Conservation (phyloP, 2,329 filamentous ascomycete species). For the Colletotrichum sp. region DNA sequence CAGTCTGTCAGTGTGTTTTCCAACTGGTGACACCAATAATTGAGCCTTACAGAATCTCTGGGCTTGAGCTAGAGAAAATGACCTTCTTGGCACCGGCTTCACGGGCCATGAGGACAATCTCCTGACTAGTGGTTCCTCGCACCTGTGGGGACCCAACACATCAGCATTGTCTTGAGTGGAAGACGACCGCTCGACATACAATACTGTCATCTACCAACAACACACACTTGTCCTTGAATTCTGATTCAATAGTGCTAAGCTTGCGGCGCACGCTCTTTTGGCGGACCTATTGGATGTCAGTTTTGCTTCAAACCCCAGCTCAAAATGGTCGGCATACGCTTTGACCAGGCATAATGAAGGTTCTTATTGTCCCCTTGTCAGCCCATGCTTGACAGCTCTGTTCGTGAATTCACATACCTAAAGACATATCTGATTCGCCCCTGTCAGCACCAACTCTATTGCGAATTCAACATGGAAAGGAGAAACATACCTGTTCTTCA, state of each 20-base stretch:
- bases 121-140: slow-evolving; percentile 78
- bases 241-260: slow-evolving; percentile 83
- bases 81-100: slow-evolving; percentile 85
- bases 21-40: slow-evolving; percentile 37
- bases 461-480: too few species aligned
- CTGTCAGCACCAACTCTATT: slow-evolving; percentile 36
- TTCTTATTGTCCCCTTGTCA: slow-evolving; percentile 45
- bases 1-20: background rate
- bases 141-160: slow-evolving; percentile 49
- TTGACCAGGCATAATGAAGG: slow-evolving; percentile 82
- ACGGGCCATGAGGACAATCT: slow-evolving; percentile 72
- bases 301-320: slow-evolving; percentile 26
- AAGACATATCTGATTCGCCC: slow-evolving; percentile 67
- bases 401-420: background rate
- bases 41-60: slow-evolving; percentile 81
- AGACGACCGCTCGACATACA: background rate
- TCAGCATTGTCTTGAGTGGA: background rate
- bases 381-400: background rate
- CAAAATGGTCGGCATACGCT: slow-evolving; percentile 34
- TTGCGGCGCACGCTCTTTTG: slow-evolving; percentile 90
- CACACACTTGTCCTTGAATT: slow-evolving; percentile 83
- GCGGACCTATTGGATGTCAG: slow-evolving; percentile 44
- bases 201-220: slow-evolving; percentile 90
- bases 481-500: slow-evolving; percentile 80
- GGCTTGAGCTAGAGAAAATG: slow-evolving; percentile 82